Percentiles rank a stretch among this genome's conserved stretches.
Conservation (phyloP, 2,329 filamentous ascomycete genomes). For the Eutypa lata region DNA sequence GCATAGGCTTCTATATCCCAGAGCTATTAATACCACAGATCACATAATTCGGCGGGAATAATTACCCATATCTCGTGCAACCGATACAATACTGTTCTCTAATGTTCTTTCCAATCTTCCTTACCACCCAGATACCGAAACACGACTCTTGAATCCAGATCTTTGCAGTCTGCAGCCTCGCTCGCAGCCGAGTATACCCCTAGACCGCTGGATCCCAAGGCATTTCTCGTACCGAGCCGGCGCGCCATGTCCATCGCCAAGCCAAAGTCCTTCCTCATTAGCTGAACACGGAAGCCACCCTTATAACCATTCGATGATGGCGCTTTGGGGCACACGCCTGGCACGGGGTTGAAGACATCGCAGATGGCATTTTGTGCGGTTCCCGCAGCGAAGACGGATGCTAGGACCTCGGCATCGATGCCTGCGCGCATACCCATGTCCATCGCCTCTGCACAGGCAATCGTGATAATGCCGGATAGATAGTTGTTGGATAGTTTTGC, state of each 20-base stretch:
- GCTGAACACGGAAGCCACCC: constrained; percentile 55
- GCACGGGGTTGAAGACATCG: constrained; percentile 31
- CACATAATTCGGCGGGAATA: too few relatives aligned
- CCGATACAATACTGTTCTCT: too few relatives aligned
- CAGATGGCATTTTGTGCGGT: constrained; percentile 29
- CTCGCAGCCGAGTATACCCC: constrained; percentile 49
- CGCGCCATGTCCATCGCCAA: constrained; percentile 54
- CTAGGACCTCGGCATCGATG: constrained; percentile 50
- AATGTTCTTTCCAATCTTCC: constrained; percentile 41
- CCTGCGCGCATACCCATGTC: constrained; percentile 58
- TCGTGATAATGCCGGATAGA: constrained; percentile 54
- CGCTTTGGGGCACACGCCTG: constrained; percentile 27
- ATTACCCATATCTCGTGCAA: too few relatives aligned
- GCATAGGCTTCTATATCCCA: too few relatives aligned
- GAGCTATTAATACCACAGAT: too few relatives aligned
- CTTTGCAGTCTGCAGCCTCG: constrained; percentile 47
- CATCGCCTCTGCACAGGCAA: constrained; percentile 56
- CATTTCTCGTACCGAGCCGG: constrained; percentile 45
- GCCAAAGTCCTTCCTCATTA: constrained; percentile 59
- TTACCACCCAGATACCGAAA: constrained; percentile 53
- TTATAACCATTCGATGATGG: constrained; percentile 31
- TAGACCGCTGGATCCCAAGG: constrained; percentile 47
- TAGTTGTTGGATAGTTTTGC: constrained; percentile 63
- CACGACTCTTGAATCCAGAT: constrained; percentile 55
- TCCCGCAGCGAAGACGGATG: constrained; percentile 21